Evolutionary conservation across 164 flowering plant species (phyloP).

Genomic region (Vitis labrusca): DNA sequence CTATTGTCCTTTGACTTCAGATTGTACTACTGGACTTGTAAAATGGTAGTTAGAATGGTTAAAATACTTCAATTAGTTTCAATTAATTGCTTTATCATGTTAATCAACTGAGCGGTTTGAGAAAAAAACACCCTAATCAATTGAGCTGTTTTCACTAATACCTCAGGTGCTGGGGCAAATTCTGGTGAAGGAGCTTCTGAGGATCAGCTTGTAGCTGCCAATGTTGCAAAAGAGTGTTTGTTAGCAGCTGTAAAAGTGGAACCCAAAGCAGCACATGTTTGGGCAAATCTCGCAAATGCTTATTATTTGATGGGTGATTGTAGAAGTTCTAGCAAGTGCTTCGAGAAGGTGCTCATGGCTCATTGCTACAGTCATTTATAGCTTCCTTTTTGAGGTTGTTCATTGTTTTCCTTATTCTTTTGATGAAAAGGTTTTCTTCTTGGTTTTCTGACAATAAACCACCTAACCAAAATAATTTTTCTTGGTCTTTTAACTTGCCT

Average conservation of each 20-base stretch:
- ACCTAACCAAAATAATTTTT: no score
- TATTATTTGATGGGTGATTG: slow-evolving; percentile 71
- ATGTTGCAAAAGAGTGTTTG: slow-evolving; percentile 83
- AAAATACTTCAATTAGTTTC: not conserved
- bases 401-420: slow-evolving; percentile 13
- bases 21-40: not conserved
- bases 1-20: not conserved
- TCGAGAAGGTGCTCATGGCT: slow-evolving; percentile 71
- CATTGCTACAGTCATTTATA: slow-evolving; percentile 17
- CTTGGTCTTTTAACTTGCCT: no score
- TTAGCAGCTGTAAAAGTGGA: slow-evolving; percentile 68
- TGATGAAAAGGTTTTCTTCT: not conserved
- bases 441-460: not conserved
- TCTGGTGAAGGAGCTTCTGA: slow-evolving; percentile 45
- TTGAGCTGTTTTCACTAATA: not conserved
- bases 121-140: not conserved
- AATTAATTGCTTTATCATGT: not conserved
- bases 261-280: slow-evolving; percentile 71
- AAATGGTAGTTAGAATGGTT: not conserved
- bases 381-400: slow-evolving; percentile 22
- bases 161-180: slow-evolving; percentile 83
- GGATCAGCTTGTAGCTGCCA: slow-evolving; percentile 55
- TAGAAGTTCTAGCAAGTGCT: slow-evolving; percentile 75
- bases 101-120: not conserved
- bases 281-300: slow-evolving; percentile 90